These are phyloP conservation scores for Lepidium didymum DNA, from an alignment of 345 rosid species.

Conservation along the genomic window DNA sequence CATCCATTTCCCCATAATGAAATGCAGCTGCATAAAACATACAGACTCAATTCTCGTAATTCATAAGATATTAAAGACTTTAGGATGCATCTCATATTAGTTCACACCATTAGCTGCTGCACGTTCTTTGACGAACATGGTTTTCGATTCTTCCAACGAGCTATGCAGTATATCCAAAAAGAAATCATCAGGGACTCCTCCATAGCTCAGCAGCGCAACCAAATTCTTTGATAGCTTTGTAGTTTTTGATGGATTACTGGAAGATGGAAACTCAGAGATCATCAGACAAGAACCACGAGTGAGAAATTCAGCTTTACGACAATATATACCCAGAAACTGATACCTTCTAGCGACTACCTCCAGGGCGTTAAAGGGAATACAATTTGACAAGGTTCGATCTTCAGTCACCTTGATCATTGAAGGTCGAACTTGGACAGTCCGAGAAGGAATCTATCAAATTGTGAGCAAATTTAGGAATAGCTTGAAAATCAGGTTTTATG, in stretches of 20 bases:
- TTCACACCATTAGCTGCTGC: conserved; percentile 45
- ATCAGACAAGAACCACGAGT: not conserved
- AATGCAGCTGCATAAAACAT: conserved; percentile 35
- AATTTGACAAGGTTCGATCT: conserved; percentile 24
- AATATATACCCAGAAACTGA: not conserved
- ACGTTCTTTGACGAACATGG: conserved; percentile 28
- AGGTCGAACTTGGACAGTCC: conserved; percentile 41
- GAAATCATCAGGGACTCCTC: conserved; percentile 52
- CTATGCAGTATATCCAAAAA: conserved; percentile 36
- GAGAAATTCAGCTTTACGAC: not conserved
- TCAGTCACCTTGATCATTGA: conserved; percentile 61
- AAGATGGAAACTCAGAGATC: not conserved
- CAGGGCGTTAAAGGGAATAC: conserved; percentile 31
- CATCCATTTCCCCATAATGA: conserved; percentile 44
- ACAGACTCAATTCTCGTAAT: not conserved
- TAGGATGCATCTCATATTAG: not conserved
- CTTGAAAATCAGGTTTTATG: not conserved
- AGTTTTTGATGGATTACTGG: conserved; percentile 42
- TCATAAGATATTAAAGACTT: not conserved
- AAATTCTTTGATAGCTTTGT: conserved; percentile 43
- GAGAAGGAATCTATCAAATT: conserved; percentile 35
- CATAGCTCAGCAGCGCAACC: conserved; percentile 49
- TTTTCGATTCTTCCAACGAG: conserved; percentile 39
- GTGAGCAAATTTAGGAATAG: not conserved
- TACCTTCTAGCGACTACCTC: conserved; percentile 64